A percentile compares a stretch with the other conserved stretches of the same genome.
Conservation (phyloP, 23 red algal genomes). For the Gracilaria vermiculophylla region DNA sequence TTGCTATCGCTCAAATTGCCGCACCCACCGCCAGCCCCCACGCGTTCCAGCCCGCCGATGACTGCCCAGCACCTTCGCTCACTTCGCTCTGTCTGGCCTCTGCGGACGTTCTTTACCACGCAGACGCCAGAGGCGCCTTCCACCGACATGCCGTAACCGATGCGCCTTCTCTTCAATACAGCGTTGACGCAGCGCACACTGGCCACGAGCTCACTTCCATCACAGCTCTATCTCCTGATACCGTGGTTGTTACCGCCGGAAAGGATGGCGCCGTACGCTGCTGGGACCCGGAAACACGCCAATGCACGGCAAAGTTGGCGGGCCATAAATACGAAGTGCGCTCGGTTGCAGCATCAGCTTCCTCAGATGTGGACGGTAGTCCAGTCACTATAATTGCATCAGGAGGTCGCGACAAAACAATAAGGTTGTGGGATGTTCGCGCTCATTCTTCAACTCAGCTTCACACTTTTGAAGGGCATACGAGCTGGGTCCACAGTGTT, state of each 20-base stretch:
- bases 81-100: neutral
- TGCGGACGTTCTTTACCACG: slow-evolving; percentile 13
- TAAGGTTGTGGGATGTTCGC: slow-evolving; percentile 83
- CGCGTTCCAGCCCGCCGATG: neutral
- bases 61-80: neutral
- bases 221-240: slow-evolving; percentile 21
- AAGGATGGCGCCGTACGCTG: slow-evolving; percentile 77
- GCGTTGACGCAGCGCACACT: slow-evolving; percentile 50
- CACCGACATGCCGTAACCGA: slow-evolving; percentile 19
- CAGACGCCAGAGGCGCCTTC: slow-evolving; percentile 40
- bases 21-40: neutral
- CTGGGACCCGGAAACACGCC: slow-evolving; percentile 73
- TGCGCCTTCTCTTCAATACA: slow-evolving; percentile 21
- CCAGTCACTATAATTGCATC: slow-evolving; percentile 67
- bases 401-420: slow-evolving; percentile 70
- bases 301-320: slow-evolving; percentile 29
- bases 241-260: slow-evolving; percentile 50
- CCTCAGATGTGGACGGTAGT: slow-evolving; percentile 11
- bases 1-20: neutral
- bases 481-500: slow-evolving; percentile 78
- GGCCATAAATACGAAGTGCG: slow-evolving; percentile 79
- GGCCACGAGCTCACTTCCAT: slow-evolving; percentile 63
- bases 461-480: slow-evolving; percentile 58
- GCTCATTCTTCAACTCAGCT: slow-evolving; percentile 1
- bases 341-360: slow-evolving; percentile 45